Evolutionary conservation across 2,329 filamentous ascomycete genomes (phyloP).

Genomic region (Aspergillus terreus): DNA sequence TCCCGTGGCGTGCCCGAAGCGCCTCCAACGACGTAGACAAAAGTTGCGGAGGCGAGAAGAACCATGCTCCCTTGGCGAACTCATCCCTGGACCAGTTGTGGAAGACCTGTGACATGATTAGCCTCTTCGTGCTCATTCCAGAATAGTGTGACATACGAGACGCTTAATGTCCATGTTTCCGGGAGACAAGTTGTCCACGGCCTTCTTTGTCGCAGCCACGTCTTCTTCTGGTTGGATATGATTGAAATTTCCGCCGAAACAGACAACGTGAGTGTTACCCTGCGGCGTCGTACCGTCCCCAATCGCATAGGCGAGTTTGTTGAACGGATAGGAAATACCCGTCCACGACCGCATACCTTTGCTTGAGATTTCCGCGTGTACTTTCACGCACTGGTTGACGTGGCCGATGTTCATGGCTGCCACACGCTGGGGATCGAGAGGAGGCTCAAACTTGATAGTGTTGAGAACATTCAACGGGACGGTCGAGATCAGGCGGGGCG

Average conservation of each 20-base stretch:
- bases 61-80: conserved; percentile 46
- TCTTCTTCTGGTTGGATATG: conserved; percentile 45
- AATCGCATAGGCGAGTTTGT: conserved; percentile 42
- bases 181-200: conserved; percentile 31
- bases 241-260: conserved; percentile 43
- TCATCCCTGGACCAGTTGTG: conserved; percentile 50
- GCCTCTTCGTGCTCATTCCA: not conserved
- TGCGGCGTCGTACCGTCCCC: conserved; percentile 45
- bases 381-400: conserved; percentile 46
- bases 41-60: conserved; percentile 39
- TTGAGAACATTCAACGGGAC: conserved; percentile 46
- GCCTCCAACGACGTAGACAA: conserved; percentile 37
- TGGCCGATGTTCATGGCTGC: conserved; percentile 39
- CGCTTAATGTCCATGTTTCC: conserved; percentile 22
- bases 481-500: conserved; percentile 37
- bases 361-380: conserved; percentile 45
- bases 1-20: conserved; percentile 42
- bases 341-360: conserved; percentile 43
- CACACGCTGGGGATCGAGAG: conserved; percentile 33
- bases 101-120: conserved; percentile 30
- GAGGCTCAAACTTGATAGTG: conserved; percentile 40
- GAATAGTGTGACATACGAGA: conserved; percentile 13
- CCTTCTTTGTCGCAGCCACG: conserved; percentile 30
- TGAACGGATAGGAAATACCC: conserved; percentile 42
- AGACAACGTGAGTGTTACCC: conserved; percentile 48